Percentiles rank a stretch among this genome's conserved stretches.
Evolutionary conservation across 73 alveolate genomes (phyloP).

Genomic region (Symbiodinium pilosum): DNA sequence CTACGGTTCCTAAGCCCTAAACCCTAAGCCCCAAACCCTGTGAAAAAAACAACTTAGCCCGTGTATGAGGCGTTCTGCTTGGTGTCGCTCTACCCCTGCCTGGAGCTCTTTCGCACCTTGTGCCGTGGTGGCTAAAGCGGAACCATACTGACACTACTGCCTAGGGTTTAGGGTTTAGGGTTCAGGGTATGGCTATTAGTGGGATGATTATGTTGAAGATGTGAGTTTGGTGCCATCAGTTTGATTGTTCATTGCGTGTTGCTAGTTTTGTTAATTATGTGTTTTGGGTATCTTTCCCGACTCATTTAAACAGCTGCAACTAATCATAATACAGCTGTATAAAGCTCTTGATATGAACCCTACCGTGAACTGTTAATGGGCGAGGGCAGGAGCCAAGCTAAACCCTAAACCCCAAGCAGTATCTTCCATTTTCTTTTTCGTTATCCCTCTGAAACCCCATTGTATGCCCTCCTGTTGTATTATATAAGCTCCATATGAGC

Average conservation of each 20-base stretch:
- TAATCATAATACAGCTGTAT: too few relatives aligned
- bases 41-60: too few relatives aligned
- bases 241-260: neutral
- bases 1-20: neutral
- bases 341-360: too few relatives aligned
- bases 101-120: conserved; percentile 45
- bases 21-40: neutral
- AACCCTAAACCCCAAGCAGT: too few relatives aligned
- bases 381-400: too few relatives aligned
- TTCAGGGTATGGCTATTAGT: neutral
- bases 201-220: neutral
- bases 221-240: neutral
- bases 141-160: neutral
- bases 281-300: too few relatives aligned
- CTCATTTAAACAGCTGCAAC: too few relatives aligned
- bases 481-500: too few relatives aligned
- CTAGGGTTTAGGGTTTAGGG: neutral
- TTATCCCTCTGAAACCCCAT: too few relatives aligned
- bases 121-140: neutral
- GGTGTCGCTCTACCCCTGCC: conserved; percentile 66
- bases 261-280: neutral
- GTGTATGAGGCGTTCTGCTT: conserved; percentile 56
- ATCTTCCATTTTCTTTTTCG: too few relatives aligned
- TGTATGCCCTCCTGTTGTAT: too few relatives aligned
- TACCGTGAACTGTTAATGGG: too few relatives aligned